A percentile compares a stretch with the other conserved stretches of the same genome.
phyloP scores from a whole-genome alignment of 1,284 basidiomycete species.

The Coniophora puteana region DNA sequence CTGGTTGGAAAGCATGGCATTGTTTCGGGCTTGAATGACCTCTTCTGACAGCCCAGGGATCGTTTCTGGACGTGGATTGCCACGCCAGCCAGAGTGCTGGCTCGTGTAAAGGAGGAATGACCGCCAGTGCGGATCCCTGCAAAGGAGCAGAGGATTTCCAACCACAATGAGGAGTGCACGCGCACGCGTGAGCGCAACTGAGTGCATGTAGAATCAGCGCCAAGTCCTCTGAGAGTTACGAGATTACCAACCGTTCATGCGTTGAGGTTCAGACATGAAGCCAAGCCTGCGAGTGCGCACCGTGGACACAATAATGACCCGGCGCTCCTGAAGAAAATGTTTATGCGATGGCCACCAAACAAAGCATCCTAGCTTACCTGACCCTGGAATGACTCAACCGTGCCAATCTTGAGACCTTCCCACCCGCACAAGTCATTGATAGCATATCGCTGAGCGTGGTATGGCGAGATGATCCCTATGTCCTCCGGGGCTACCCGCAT shows the following conservation, averaged over 20 bases:
- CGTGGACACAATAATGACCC: constrained; percentile 63
- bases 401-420: constrained; percentile 53
- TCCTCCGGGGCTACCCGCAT: constrained; percentile 33
- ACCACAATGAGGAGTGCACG: constrained; percentile 53
- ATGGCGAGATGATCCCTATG: constrained; percentile 62
- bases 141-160: constrained; percentile 51
- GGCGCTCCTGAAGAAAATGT: constrained; percentile 45
- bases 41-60: too few relatives aligned
- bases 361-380: constrained; percentile 37
- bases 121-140: constrained; percentile 56
- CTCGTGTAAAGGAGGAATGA: constrained; percentile 50
- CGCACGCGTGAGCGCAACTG: constrained; percentile 56
- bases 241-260: constrained; percentile 54
- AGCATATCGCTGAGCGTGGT: constrained; percentile 55
- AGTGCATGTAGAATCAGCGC: background rate
- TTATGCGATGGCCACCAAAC: background rate
- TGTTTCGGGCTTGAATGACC: too few relatives aligned
- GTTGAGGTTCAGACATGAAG: constrained; percentile 58
- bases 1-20: too few relatives aligned
- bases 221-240: background rate
- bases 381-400: constrained; percentile 66
- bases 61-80: too few relatives aligned
- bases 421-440: constrained; percentile 31
- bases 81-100: constrained; percentile 46
- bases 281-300: constrained; percentile 63